Base-by-base conservation (phyloP, 2,329 filamentous ascomycete genomes). In the Alternaria novae-zelandiae region DNA sequence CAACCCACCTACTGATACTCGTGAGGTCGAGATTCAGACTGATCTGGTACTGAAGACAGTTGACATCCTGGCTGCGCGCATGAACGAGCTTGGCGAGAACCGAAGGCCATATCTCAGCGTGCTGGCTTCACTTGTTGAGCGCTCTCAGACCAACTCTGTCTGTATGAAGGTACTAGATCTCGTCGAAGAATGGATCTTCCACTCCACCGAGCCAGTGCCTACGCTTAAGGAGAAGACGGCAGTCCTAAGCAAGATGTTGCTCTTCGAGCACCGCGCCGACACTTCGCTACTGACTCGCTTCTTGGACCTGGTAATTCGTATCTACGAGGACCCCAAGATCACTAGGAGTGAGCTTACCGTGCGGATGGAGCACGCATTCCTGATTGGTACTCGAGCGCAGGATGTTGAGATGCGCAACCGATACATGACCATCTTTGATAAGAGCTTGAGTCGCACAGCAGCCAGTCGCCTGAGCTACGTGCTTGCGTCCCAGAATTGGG, bases 171-270 rank as follows among this genome's bases (percentile, higher is more conserved):
- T 99, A 58, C 83, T 99, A 26, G 89, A 91, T 54, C 95, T 99
- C 88, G 95, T 97, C 5, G 95, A 98, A 78, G 88, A 86, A 30
- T 99, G 96, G 96, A 92, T 99, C 6, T 99, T 99, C 84, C 89
- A 93, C 69, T 96, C 93, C 0, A 94, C 93, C 62, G 96, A 97
- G 67, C 96, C 94, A 2, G 97, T 96, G 86, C 96, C 96, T 0
- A 99, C 96, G 0, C 86, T 99, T 2, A 99, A 99, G 80, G 96
- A 99, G 81, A 99, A 99, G 84, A 98, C 95, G 0, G 96, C 96
- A 1, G 96, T 99, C 1, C 83, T 99, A n/a, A 94, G 97, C 74
- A 99, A 99, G 82, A 99, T 99, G 96, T 84, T 98, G 15, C 90
- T 94, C 0, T 99, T 99, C 71, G 96, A 99, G 80, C 89, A 92